Conservation (phyloP, 768 basidiomycete species). For the Harrya chromipes region DNA sequence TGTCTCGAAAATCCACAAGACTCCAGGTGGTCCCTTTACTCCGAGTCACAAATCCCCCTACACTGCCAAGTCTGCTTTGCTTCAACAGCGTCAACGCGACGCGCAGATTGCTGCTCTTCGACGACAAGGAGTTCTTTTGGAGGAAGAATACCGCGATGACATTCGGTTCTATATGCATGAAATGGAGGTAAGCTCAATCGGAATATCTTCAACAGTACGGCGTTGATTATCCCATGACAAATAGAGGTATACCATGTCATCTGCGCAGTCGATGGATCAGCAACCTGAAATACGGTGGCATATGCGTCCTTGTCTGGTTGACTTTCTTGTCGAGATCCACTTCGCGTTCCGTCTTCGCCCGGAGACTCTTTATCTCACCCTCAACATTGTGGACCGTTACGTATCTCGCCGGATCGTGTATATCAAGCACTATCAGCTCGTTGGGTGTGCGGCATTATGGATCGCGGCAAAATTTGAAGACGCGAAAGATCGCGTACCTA, state of each 20-base stretch:
- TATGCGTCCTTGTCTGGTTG: slow-evolving; percentile 98
- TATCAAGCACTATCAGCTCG: slow-evolving; percentile 98
- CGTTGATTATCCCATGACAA: slow-evolving; percentile 7
- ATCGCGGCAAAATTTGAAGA: slow-evolving; percentile 99
- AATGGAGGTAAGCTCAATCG: slow-evolving; percentile 82
- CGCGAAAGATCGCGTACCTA: slow-evolving; percentile 96
- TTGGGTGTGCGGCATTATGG: slow-evolving; percentile 98
- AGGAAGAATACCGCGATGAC: slow-evolving; percentile 95
- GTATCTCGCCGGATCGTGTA: slow-evolving; percentile 98
- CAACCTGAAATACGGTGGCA: slow-evolving; percentile 99
- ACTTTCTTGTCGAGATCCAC: slow-evolving; percentile 98
- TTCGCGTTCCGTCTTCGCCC: slow-evolving; percentile 97
- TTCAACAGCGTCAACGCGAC: slow-evolving; percentile 67
- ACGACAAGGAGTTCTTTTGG: slow-evolving; percentile 73
- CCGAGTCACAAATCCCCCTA: slow-evolving; percentile 61
- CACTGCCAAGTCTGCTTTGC: slow-evolving; percentile 55
- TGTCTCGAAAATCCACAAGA: slow-evolving; percentile 64
- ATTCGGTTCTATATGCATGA: slow-evolving; percentile 93
- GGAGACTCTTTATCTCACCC: slow-evolving; percentile 96
- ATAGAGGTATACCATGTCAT: slow-evolving; percentile 83
- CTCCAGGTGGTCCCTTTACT: slow-evolving; percentile 45
- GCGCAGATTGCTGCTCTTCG: slow-evolving; percentile 67
- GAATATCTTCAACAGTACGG: neutral
- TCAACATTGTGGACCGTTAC: slow-evolving; percentile 99
- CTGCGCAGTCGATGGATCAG: slow-evolving; percentile 96